phyloP scores from a whole-genome alignment of 1,139 yeast genomes.

The Protomyces inundatus region DNA sequence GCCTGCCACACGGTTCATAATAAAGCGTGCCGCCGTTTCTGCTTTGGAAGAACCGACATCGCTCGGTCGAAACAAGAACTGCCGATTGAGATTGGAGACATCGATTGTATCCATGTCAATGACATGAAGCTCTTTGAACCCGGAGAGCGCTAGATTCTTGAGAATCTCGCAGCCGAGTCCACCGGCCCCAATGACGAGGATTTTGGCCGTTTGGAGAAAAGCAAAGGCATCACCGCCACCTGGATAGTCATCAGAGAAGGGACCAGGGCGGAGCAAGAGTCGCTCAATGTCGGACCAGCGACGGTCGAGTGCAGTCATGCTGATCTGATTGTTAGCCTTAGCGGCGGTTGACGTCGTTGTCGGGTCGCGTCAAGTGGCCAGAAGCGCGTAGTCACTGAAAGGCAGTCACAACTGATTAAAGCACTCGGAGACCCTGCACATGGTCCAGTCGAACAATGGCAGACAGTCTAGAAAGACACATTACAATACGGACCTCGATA shows the following conservation, averaged over 20 bases:
- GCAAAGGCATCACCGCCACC: conserved; percentile 12
- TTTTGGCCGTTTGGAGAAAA: conserved; percentile 24
- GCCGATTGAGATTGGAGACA: conserved; percentile 81
- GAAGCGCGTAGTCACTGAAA: too few relatives aligned
- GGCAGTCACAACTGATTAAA: too few relatives aligned
- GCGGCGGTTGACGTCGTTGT: too few relatives aligned
- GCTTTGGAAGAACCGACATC: conserved; percentile 86
- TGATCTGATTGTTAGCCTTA: background rate
- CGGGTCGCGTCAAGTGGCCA: too few relatives aligned
- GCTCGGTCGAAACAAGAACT: conserved; percentile 65
- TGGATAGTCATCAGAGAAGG: conserved; percentile 16
- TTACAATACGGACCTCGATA: too few relatives aligned
- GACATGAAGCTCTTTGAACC: conserved; percentile 68
- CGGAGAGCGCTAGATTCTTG: conserved; percentile 73
- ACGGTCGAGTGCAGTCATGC: background rate
- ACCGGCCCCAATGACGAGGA: conserved; percentile 70
- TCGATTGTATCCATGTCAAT: conserved; percentile 97
- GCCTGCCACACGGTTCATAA: conserved; percentile 47
- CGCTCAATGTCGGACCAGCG: conserved; percentile 16
- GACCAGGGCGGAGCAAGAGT: conserved; percentile 9
- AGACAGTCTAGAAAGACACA: too few relatives aligned
- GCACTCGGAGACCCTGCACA: too few relatives aligned
- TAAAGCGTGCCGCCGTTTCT: conserved; percentile 63
- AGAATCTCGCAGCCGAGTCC: conserved; percentile 93
- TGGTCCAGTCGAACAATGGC: too few relatives aligned